Percentiles rank a stretch among this genome's conserved stretches.
Evolutionary conservation across 768 basidiomycete species (phyloP).

Genomic region (Aureoboletus auriporus): DNA sequence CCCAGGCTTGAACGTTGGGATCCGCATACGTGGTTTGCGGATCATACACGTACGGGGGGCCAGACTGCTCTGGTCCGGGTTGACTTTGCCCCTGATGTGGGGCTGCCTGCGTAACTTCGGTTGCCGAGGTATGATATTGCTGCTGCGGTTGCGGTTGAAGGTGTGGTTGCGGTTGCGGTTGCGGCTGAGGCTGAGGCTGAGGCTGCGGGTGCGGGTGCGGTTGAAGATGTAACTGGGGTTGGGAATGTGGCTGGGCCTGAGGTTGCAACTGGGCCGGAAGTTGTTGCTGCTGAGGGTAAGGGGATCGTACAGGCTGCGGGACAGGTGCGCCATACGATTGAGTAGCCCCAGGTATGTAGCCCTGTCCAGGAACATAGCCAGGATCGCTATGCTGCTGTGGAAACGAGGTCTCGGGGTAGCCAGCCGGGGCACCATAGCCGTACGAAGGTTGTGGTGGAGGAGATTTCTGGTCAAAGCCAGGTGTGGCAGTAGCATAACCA

Average conservation of each 20-base stretch:
- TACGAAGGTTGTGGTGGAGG: constrained; percentile 31
- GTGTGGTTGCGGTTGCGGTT: constrained; percentile 27
- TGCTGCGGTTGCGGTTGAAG: constrained; percentile 29
- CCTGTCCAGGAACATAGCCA: constrained; percentile 21
- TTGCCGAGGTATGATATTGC: constrained; percentile 8
- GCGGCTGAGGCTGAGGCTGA: constrained; percentile 33
- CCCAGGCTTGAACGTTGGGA: constrained; percentile 83
- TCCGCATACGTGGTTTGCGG: constrained; percentile 68
- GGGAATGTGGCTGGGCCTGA: constrained; percentile 29
- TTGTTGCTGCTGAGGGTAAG: constrained; percentile 30
- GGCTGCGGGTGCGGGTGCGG: constrained; percentile 27
- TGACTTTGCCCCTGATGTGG: constrained; percentile 15
- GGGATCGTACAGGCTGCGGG: constrained; percentile 28
- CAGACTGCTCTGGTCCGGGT: constrained; percentile 22
- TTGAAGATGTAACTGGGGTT: constrained; percentile 28
- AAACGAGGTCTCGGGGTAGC: constrained; percentile 23
- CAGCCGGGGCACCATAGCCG: constrained; percentile 19
- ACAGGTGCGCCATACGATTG: constrained; percentile 21
- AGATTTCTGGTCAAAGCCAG: constrained; percentile 41
- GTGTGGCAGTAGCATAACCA: constrained; percentile 38
- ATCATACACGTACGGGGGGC: constrained; percentile 55
- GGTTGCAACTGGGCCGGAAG: constrained; percentile 34
- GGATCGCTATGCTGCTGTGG: constrained; percentile 26
- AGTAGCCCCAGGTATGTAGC: constrained; percentile 12
- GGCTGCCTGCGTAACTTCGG: constrained; percentile 5